Conservation (phyloP, 371 early-diverging fungal species). For the Spraguea lophii region DNA sequence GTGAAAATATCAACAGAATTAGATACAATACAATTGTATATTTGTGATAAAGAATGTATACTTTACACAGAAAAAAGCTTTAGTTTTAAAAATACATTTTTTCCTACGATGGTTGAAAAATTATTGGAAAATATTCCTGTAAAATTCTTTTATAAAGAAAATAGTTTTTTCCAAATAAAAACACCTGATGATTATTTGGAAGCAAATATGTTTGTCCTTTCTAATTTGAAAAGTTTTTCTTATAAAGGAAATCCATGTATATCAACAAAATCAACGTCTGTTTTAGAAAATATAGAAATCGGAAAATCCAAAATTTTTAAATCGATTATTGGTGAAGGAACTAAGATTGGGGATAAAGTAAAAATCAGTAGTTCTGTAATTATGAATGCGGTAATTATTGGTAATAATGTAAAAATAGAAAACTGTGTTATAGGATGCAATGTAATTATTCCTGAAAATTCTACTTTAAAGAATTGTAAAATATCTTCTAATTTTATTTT, state of each 20-base stretch:
- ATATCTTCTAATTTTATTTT: too few species aligned
- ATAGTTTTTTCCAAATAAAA: constrained; percentile 10
- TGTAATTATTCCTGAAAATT: constrained; percentile 1
- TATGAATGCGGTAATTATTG: constrained; percentile 1
- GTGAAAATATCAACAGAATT: neutral
- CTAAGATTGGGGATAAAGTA: too few species aligned
- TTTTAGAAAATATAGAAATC: neutral
- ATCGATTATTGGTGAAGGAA: constrained; percentile 7
- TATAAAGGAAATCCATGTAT: too few species aligned
- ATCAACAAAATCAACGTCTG: neutral
- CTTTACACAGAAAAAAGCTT: neutral
- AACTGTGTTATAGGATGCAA: constrained; percentile 1
- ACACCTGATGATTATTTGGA: constrained; percentile 1
- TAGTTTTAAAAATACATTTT: constrained; percentile 12
- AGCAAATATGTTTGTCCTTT: neutral
- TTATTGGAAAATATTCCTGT: constrained; percentile 6
- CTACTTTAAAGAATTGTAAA: constrained; percentile 7
- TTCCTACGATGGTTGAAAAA: constrained; percentile 8
- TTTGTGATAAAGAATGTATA: neutral
- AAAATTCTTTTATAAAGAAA: neutral
- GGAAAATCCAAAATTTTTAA: constrained; percentile 7
- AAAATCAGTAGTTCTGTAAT: neutral
- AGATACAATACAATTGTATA: constrained; percentile 11
- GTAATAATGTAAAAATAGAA: constrained; percentile 1
- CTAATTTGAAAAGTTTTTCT: too few species aligned